Evolutionary conservation across 2,329 filamentous ascomycete species (phyloP).

Genomic region (Cercospora janseana): DNA sequence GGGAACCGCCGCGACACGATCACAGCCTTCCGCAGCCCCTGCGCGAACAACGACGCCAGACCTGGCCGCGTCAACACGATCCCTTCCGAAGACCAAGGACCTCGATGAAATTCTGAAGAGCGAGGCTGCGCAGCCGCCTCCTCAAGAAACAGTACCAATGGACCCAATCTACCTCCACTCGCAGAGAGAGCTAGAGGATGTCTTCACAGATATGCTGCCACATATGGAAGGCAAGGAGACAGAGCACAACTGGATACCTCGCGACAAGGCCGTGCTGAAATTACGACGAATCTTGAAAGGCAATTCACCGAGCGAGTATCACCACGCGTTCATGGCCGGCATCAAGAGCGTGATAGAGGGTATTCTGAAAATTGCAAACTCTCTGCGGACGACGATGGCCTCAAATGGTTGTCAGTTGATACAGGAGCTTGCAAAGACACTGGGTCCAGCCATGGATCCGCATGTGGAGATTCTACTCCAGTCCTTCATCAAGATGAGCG

Average conservation of each 20-base stretch:
- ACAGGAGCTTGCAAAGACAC: slow-evolving; percentile 76
- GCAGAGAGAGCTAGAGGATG: slow-evolving; percentile 81
- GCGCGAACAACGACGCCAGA: slow-evolving; percentile 32
- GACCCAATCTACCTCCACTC: slow-evolving; percentile 84
- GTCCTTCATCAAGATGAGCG: slow-evolving; percentile 83
- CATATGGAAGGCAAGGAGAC: slow-evolving; percentile 85
- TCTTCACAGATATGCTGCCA: slow-evolving; percentile 74
- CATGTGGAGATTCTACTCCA: slow-evolving; percentile 91
- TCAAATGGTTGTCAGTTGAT: slow-evolving; percentile 81
- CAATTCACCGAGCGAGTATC: slow-evolving; percentile 76
- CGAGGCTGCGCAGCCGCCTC: slow-evolving; percentile 56
- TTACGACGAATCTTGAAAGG: slow-evolving; percentile 77
- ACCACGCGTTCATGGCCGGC: slow-evolving; percentile 65
- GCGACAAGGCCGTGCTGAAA: slow-evolving; percentile 77
- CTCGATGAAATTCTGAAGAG: slow-evolving; percentile 45
- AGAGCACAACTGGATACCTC: slow-evolving; percentile 84
- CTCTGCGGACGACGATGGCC: slow-evolving; percentile 83
- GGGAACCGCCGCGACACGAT: slow-evolving; percentile 24
- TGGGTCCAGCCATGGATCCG: slow-evolving; percentile 76
- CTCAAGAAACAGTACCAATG: slow-evolving; percentile 65
- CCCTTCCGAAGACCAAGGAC: slow-evolving; percentile 31
- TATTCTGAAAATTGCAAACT: slow-evolving; percentile 80
- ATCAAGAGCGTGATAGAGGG: slow-evolving; percentile 78
- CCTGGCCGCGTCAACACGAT: slow-evolving; percentile 46
- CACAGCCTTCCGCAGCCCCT: slow-evolving; percentile 29